Base-by-base conservation (phyloP, 108 stramenopile genomes). In the Parietichytrium sp. region DNA sequence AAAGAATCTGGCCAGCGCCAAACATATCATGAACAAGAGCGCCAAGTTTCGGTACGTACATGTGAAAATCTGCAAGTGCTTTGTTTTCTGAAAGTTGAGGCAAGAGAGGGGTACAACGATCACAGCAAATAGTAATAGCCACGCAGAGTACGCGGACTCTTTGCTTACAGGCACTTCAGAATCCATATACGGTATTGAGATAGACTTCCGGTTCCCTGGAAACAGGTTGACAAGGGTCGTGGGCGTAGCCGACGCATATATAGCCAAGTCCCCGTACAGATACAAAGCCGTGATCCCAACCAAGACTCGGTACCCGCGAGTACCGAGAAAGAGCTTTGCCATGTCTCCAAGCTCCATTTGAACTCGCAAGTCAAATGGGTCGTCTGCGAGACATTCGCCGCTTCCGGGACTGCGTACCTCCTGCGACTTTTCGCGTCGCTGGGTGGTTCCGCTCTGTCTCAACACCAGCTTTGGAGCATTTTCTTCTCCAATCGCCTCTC, bases 11-110 rank as follows among this genome's bases (percentile, higher is more conserved):
- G 45, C 6, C 33, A 42, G 38, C 42, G 61, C 61, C 33, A 72
- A 20, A 7, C 20, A 6, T 10, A 72, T 72, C 61, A 72, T 72
- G 15, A 42, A 72, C 1, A 72, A 33, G 1, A 72, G 42, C 29
- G 61, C 61, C 33, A 45, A 33, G 42, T 72, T 72, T 8, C 61
- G 61, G 20, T 72, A 72, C 20, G 61, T 72, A 42, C 61, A 72
- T 7, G 61, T 72, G 42, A 72, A 72, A n/a, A 72, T 72, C 33
- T 72, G 61, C 12, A 72, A 25, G 42, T 72, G 61, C 42, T 72
- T 72, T 33, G 61, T 72, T 25, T 72, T 72, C 33, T 72, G 61
- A 2, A 72, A 72, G 42, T 72, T 72, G 8, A 72, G 42, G 61
- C 61, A 72, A 1, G 61, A 72, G 38, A 72, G 1, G 8, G 61